These are phyloP conservation scores for Radiomyces spectabilis DNA, from an alignment of 192 early-diverging fungal genomes.

Conservation along the genomic window DNA sequence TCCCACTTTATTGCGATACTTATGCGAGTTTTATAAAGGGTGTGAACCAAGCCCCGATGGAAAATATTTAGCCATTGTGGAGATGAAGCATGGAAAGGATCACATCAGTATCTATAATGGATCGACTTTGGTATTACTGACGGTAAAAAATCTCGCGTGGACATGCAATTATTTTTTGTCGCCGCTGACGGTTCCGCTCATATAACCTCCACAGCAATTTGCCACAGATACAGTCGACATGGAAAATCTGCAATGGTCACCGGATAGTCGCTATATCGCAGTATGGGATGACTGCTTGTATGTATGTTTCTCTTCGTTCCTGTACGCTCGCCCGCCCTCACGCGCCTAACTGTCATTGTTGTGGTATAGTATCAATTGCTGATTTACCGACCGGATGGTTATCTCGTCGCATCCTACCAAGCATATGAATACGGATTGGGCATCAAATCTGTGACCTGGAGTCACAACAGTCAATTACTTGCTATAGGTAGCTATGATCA, in stretches of 20 bases:
- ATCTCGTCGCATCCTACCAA: conserved; percentile 31
- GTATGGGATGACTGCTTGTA: conserved; percentile 66
- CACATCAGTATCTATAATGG: conserved; percentile 56
- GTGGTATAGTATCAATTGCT: conserved; percentile 53
- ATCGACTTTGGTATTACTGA: conserved; percentile 53
- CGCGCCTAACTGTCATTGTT: background rate
- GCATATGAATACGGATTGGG: conserved; percentile 64
- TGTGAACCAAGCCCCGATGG: conserved; percentile 52
- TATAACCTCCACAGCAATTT: conserved; percentile 44
- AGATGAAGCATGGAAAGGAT: conserved; percentile 57
- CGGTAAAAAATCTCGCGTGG: conserved; percentile 50
- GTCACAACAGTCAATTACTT: conserved; percentile 64
- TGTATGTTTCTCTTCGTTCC: conserved; percentile 35
- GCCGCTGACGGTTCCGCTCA: background rate
- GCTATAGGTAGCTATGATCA: conserved; percentile 85
- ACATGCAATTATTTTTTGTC: background rate
- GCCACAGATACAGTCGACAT: conserved; percentile 62
- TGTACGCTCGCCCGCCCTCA: too few species aligned
- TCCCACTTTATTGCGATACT: background rate
- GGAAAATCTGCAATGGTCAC: conserved; percentile 76
- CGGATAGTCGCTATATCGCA: conserved; percentile 71
- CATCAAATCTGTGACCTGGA: conserved; percentile 70
- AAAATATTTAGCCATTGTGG: conserved; percentile 52
- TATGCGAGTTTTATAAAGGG: conserved; percentile 21
- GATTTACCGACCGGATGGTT: conserved; percentile 66